Base-by-base conservation (phyloP, 176 grass and related monocot species). In the Cymbopogon citratus region DNA sequence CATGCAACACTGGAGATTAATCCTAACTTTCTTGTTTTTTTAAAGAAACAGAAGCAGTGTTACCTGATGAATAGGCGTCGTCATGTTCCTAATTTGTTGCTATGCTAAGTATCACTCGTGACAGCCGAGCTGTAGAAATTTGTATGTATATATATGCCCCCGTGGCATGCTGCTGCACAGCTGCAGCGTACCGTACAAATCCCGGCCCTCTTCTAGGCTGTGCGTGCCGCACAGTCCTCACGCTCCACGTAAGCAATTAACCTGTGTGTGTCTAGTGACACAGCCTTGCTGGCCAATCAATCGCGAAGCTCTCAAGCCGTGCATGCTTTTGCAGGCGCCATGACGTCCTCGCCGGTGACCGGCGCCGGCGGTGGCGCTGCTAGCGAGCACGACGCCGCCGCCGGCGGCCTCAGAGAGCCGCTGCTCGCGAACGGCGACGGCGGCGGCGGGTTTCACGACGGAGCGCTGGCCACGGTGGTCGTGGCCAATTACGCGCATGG, bases 251-350 rank as follows among this genome's bases (percentile, higher is more conserved):
- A 56, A 21, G 52, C 49, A 54, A 21, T 21, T 21, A 21, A 54
- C 19, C 16, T 48, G 4, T 48, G 45, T 51, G 48, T 51, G 48
- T 19, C 48, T 51, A 51, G 48, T 51, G 49, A 54, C 49, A 54
- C 56, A 23, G 56, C 24, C 23, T 10, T 61, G 56, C 13, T 63
- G 60, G 60, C 24, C 28, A 45, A 28, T 8, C 43, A 71, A 28
- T 69, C 39, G 12, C 12, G 69, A 25, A 11, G 46, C 24, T 63
- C 38, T 12, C 1, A 12, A 26, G 1, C 12, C 29, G 52, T 75
- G n/a, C n/a, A n/a, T 24, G 23, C 75, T 52, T 21, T 14, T 43
- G 73, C 64, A 70, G 43, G 66, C 39, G 34, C 66, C 75, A 85
- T 71, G 83, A 38, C 49, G 49, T 70, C 51, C 23, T 71, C n/a